Percentiles rank a stretch among this genome's conserved stretches.
These are phyloP conservation scores for Alliaria petiolata DNA, from an alignment of 345 rosid species.

Conservation along the genomic window DNA sequence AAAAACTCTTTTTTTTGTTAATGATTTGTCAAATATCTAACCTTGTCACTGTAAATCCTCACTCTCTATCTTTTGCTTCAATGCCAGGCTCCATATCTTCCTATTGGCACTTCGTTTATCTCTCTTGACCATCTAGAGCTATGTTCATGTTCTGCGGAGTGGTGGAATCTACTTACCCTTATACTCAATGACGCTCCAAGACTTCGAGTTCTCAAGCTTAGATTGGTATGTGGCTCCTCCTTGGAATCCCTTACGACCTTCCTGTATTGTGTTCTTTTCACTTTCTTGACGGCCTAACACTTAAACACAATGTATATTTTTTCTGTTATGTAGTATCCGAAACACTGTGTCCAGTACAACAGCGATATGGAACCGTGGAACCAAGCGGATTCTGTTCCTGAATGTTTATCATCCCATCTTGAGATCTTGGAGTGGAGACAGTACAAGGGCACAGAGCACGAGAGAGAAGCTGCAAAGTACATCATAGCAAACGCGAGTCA, in stretches of 20 bases:
- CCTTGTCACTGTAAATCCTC: not conserved
- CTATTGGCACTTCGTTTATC: conserved; percentile 1
- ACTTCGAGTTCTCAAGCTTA: conserved; percentile 15
- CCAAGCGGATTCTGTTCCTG: not conserved
- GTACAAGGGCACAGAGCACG: not conserved
- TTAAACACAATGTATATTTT: not conserved
- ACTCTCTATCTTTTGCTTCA: conserved; percentile 1
- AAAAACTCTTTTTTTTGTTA: not conserved
- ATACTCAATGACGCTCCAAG: not conserved
- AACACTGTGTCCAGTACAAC: not conserved
- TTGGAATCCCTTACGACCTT: not conserved
- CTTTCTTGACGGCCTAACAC: not conserved
- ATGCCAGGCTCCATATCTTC: conserved; percentile 4
- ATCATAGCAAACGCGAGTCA: not conserved
- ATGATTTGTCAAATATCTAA: not conserved
- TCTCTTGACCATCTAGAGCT: conserved; percentile 8
- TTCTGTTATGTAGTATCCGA: not conserved
- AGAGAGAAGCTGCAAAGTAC: not conserved
- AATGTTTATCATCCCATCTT: conserved; percentile 7
- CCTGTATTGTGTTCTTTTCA: not conserved
- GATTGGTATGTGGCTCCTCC: not conserved
- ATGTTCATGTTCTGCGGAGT: conserved; percentile 1
- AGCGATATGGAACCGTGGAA: not conserved
- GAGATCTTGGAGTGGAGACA: conserved; percentile 19
- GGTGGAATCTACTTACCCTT: not conserved